phyloP scores from a whole-genome alignment of 768 basidiomycete genomes.

The Lentinula lateritia region DNA sequence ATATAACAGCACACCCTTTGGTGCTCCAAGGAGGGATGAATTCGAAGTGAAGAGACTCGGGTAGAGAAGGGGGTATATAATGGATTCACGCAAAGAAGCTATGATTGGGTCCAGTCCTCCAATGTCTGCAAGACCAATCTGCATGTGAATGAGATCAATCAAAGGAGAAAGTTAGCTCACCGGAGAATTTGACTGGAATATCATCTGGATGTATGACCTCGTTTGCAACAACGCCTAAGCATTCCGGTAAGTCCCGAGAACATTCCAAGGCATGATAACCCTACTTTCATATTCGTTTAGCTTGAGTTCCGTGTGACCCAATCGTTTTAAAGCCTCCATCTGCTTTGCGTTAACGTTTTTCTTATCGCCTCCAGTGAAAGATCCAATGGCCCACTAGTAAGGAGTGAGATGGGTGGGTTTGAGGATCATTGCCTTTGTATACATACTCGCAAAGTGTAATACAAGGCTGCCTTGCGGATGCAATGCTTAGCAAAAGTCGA shows the following conservation, averaged over 20 bases:
- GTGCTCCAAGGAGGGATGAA: constrained; percentile 80
- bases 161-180: constrained; percentile 29
- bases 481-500: constrained; percentile 1
- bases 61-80: constrained; percentile 91
- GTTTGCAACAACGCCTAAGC: constrained; percentile 74
- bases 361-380: constrained; percentile 44
- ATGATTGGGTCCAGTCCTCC: constrained; percentile 93
- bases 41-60: constrained; percentile 82
- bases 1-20: constrained; percentile 93
- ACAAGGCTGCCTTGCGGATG: constrained; percentile 61
- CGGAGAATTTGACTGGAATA: constrained; percentile 69
- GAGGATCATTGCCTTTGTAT: not conserved
- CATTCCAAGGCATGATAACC: constrained; percentile 18
- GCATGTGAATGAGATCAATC: constrained; percentile 8
- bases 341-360: constrained; percentile 67
- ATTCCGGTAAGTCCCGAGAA: constrained; percentile 1
- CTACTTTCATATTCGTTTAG: constrained; percentile 89
- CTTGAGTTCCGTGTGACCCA: constrained; percentile 68
- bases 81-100: constrained; percentile 84
- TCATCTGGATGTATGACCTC: constrained; percentile 93
- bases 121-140: constrained; percentile 52
- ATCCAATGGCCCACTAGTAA: constrained; percentile 61
- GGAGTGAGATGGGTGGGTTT: not conserved
- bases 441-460: constrained; percentile 68
- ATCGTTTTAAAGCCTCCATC: constrained; percentile 59